Base-by-base conservation (phyloP, 371 early-diverging fungal genomes). In the Mucor circinelloides region DNA sequence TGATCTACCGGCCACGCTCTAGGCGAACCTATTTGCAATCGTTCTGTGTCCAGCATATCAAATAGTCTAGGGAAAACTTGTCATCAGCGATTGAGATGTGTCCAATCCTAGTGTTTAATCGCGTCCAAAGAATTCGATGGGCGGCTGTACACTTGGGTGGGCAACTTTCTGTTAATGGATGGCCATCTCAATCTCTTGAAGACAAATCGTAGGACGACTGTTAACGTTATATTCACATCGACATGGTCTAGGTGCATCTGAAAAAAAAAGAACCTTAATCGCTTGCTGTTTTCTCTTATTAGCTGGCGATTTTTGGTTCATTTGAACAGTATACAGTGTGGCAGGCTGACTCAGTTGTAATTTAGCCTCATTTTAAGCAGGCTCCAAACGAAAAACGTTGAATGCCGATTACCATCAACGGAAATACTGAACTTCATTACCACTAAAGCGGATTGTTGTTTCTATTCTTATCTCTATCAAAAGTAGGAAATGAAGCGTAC, bases 381-480 rank as follows among this genome's bases (percentile, higher is more conserved):
- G 74, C 72, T 27, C 79, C 79, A 25, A 77, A 69, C 68, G 76
- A 79, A 36, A 70, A 58, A 60, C 72, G 74, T 60, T 69, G 72
- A 30, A 76, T 76, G 40, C 30, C 64, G 27, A 38, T 54, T 27
- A 46, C 79, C 79, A 79, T 50, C 79, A 73, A 4, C 79, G 77
- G 69, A 65, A 72, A 54, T 76, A 79, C n/a, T 63, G 65, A 30
- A 76, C 71, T 60, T 69, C 65, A 27, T 30, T 42, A 62, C 74
- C 66, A 52, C 72, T 50, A 28, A 62, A 62, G 2, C 34, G 23
- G 5, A 62, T 25, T 36, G 34, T 34, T 52, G 21, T 61, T 1
- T 50, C 48, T 12, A 8, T 30, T 28, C 9, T 15, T 8, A 27
- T 9, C 4, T 61, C 32, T 34, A 27, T 15, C 15, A 52, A 38